Percentiles rank a stretch among this genome's conserved stretches.
These are phyloP conservation scores for Plasmodium inui DNA, from an alignment of 169 alveolate genomes.

Conservation along the genomic window DNA sequence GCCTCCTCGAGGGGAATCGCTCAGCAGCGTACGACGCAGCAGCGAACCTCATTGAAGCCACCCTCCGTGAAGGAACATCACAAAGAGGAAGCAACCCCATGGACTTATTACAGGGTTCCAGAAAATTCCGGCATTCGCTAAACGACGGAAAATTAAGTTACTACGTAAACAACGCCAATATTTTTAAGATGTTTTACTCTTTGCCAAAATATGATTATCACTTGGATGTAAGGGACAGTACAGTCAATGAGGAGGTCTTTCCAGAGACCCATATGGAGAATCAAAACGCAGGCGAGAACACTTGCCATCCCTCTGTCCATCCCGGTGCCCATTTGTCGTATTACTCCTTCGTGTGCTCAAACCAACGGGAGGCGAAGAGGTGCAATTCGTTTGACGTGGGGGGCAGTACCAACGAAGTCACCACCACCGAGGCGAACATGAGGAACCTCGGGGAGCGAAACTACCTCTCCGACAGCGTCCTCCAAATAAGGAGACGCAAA, in stretches of 20 bases:
- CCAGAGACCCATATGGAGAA: not conserved
- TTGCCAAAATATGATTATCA: conserved; percentile 36
- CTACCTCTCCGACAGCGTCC: conserved; percentile 46
- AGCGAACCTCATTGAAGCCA: not conserved
- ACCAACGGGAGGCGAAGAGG: not conserved
- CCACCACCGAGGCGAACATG: not conserved
- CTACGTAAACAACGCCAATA: conserved; percentile 10
- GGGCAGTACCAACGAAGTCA: not conserved
- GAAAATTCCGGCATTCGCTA: not conserved
- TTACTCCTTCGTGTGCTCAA: not conserved
- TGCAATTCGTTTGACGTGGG: not conserved
- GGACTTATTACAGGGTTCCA: not conserved
- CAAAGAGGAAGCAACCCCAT: not conserved
- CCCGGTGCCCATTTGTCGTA: not conserved
- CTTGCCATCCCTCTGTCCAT: not conserved
- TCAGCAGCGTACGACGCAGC: not conserved
- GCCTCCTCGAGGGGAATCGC: not conserved
- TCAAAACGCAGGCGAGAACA: not conserved
- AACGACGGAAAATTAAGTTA: conserved; percentile 27
- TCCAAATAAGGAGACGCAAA: conserved; percentile 19
- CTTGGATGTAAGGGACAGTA: not conserved
- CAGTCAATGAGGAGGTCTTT: not conserved
- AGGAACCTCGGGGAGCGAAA: not conserved
- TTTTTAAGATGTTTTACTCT: conserved; percentile 24
- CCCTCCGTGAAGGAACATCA: not conserved